Base-by-base conservation (phyloP, 2,329 filamentous ascomycete genomes). In the Hypomyces perniciosus region DNA sequence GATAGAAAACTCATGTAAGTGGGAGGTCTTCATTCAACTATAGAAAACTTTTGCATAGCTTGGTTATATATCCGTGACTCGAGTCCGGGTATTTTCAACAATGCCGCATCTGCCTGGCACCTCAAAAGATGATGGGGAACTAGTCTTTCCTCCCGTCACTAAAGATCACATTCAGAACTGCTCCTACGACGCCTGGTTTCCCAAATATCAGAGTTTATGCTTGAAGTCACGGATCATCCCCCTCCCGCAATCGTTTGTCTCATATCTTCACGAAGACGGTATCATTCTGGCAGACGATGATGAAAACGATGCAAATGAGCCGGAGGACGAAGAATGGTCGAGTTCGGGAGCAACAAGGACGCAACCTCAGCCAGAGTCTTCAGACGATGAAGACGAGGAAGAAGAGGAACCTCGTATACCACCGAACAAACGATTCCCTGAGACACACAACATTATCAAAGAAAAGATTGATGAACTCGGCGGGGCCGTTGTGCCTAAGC, bases 161-260 rank as follows among this genome's bases (percentile, higher is more conserved):
- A 87, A 85, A 64, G 81, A 86, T 43, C 92, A 99, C 63, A 95
- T 99, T 54, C 74, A 96, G 49, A 87, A 96, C 69, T 99, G 92
- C 71, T 95, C 93, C 39, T 96, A 95, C 68, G 88, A 96, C 66
- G 81, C 79, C 54, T 99, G 93, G 93, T 89, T 96, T 62, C 83
- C 87, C 44, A 85, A 80, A 78, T 96, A 95, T 66, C 85, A 88
- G 53, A 75, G 81, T 6, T 79, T 88, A 44, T 90, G 90, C 33
- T 87, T 95, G 40, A 93, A 92, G 72, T 90, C 92, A 2, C 83
- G 88, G 30, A 83, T 95, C 38, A 85, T 99, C 46, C 84, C 88
- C 1, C 78, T 99, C 5, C 80, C 86, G 0, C 67, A 77, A 4
- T 76, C 83, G 4, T 96, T 97, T 65, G 72, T 97, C 45, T 77